Conservation (phyloP, 176 grass and related monocot species). For the Oryza nivara region DNA sequence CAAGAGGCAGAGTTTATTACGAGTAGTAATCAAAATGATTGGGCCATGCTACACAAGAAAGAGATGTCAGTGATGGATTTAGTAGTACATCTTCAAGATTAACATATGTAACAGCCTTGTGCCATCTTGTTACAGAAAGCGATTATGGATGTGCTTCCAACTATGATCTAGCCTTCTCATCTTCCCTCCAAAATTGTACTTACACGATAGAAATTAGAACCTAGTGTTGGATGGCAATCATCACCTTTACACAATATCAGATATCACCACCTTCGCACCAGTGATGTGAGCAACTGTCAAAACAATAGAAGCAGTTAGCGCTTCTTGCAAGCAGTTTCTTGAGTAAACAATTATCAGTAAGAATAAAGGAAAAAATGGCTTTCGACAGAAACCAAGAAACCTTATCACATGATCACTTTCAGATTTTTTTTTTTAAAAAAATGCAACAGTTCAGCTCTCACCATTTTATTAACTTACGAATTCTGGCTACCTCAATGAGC, state of each 20-base stretch:
- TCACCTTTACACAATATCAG: background rate
- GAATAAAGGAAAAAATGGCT: conserved; percentile 22
- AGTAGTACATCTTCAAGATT: conserved; percentile 37
- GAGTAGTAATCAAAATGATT: background rate
- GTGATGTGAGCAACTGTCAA: conserved; percentile 70
- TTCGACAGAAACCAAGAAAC: background rate
- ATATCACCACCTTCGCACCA: conserved; percentile 80
- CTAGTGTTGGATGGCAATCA: background rate
- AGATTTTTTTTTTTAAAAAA: background rate
- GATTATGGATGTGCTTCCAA: conserved; percentile 25
- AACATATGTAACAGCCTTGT: background rate
- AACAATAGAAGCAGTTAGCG: background rate
- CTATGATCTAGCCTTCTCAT: conserved; percentile 33
- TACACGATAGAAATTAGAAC: conserved; percentile 39
- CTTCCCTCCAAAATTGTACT: conserved; percentile 61
- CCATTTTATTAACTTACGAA: background rate
- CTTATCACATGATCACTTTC: background rate
- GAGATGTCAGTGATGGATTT: conserved; percentile 5
- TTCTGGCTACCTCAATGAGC: background rate
- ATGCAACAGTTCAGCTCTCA: background rate
- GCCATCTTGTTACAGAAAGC: background rate
- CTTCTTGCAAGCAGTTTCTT: background rate
- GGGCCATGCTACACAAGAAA: conserved; percentile 5
- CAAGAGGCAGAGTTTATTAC: conserved; percentile 19
- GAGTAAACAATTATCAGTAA: background rate